Base-by-base conservation (phyloP, 2,329 filamentous ascomycete species). In the Nemania serpens region DNA sequence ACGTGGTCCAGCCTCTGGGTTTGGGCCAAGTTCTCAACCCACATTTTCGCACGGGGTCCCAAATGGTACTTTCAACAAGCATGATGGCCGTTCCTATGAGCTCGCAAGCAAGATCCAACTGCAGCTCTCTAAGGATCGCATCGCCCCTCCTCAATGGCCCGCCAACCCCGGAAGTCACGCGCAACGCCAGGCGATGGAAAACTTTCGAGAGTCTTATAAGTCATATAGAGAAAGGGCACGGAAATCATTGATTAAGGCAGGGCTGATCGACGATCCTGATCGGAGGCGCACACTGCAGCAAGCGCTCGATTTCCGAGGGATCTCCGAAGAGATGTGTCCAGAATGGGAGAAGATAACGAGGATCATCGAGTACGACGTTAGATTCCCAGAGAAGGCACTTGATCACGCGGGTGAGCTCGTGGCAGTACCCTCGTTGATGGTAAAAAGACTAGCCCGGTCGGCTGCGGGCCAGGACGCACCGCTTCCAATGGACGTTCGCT, bases 311-410 rank as follows among this genome's bases (percentile, higher is more conserved):
- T 90, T 90, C 70, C 86, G 86, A 70, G 87, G 87, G 13, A 88
- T 87, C 47, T 89, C 86, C 68, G 84, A 89, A 67, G 84, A 88
- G 25, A 89, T 89, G 87, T 90, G 87, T 62, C 87, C 87, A 5
- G 84, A 88, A 64, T 88, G 84, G 72, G 87, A 90, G 70, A 84
- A 84, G 71, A 81, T 88, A 36, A 84, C 80, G 51, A 81, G 87
- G 62, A 88, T 89, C 58, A 82, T 82, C 49, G 85, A 89, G 70
- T 77, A 80, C 66, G 84, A 88, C 62, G 80, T 87, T 20, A 81
- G 83, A 65, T 75, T 75, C 6, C 77, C 83, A 6, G 86, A 89
- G 68, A 87, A 84, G 67, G 77, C 79, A 22, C 67, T 68, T 20
- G 67, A 76, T 55, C 64, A 77, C 13, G 56, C 55, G 58, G 78